Base-by-base conservation (phyloP, 805 yeast species). In the Jamesozyma gamospora region DNA sequence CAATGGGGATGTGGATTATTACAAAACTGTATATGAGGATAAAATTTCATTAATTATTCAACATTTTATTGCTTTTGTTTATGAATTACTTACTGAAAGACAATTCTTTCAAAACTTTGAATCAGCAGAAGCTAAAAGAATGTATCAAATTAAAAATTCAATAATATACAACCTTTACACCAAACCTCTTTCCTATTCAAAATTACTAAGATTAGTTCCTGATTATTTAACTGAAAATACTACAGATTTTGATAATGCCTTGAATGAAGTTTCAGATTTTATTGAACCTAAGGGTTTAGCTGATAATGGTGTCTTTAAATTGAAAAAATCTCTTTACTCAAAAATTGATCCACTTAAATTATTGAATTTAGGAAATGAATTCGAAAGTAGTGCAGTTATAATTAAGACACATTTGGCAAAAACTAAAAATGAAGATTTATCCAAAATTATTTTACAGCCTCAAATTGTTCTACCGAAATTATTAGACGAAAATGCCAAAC, bases 31-130 rank as follows among this genome's bases (percentile, higher is more conserved):
- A 11, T 67, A 66, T 25, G 74, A 70, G 31, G 66, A 61, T 17
- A 67, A 65, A 41, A 63, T 77, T 1, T 65, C 70, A 3, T 72
- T 75, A 41, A 74, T 90, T 62, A 64, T 86, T 16, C 96, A 88
- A 52, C 95, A 86, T 50, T 79, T 86, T 45, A 53, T 87, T 35
- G 74, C 78, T 26, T 80, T 79, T 44, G 62, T 87, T 42, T 81
- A 86, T 43, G 75, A 76, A 36, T 47, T 86, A 9, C 55, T 87
- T 15, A 75, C 82, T 1, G 94, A 85, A 49, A 79, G 94, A 44
- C 58, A 74, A 3, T 72, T 72, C 37, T 70, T 85, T 41, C 67
- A 66, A 40, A 73, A 72, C 2, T 62, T 65, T 16, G 53, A 65
- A 2, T 41, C 52, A 3, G 32, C 46, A 2, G 55, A 55, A 6